Evolutionary conservation across 1,139 yeast genomes (phyloP), one percentile per base, ranked within the genome.

Genomic region (Geotrichum klebahnii): DNA sequence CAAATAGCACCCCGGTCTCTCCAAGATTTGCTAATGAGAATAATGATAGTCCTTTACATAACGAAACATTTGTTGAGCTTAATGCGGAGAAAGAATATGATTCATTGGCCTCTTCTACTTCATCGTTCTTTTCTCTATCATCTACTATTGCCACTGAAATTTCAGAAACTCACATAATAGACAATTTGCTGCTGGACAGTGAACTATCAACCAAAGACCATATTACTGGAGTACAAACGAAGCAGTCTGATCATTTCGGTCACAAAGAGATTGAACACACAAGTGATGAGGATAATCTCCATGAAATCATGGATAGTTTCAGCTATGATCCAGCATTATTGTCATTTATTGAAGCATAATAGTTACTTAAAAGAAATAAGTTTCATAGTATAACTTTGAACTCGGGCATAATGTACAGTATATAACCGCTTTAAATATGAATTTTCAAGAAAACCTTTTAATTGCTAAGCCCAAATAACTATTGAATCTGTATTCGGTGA

Each of bases 301-400:
- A 35, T 14, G 47, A 16, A 26, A 19, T 37, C 10, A 24, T 33
- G 10, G 47, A 35, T 3, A 9, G 16, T 8, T 44, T 23, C 19
- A 33, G 17, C 17, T 35, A 24, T 19, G 47, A 45, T 17, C 17
- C 14, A 8, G 10, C 44, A 3, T 24, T 45, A 9, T 28, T 37
- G 5, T 17, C 48, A 12, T 22, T 45, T 3, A 45, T 45, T 23
- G 44, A 26, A 36, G 48, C 31, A 24, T 36, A 37, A 28, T 8
- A 6, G 12, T 34, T 6, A 9, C n/a, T 32, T 14, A 9, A 32
- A 9, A 5, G 6, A 12, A 32, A 14, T 14, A 12, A 28, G 31
- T 28, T n/a, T n/a, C n/a, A n/a, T n/a, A n/a, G n/a, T n/a, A n/a
- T n/a, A n/a, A n/a, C n/a, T n/a, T n/a, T n/a, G n/a, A n/a, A n/a